A percentile compares a stretch with the other conserved stretches of the same genome.
Conservation (phyloP, 169 alveolate species). For the Eimeria tenella region DNA sequence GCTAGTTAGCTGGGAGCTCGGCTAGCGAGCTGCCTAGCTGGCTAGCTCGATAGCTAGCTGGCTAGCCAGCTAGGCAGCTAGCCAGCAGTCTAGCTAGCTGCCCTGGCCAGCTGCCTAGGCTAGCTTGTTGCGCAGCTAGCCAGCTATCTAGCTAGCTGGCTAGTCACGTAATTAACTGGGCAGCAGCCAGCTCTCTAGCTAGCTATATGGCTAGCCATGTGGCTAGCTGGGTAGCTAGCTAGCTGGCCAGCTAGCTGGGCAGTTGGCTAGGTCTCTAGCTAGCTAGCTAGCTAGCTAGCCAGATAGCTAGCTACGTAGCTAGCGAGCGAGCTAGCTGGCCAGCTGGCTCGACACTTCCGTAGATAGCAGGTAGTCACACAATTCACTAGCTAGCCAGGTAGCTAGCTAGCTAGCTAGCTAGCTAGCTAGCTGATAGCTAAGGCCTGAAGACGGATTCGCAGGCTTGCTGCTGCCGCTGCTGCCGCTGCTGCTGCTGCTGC, state of each 20-base stretch:
- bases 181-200: background rate
- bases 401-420: no score
- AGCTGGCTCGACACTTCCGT: no score
- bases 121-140: background rate
- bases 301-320: background rate
- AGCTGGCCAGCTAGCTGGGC: background rate
- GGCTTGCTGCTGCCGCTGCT: background rate
- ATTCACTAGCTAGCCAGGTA: no score
- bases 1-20: no score
- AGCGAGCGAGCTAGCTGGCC: no score
- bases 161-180: background rate
- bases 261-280: background rate
- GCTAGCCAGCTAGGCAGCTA: no score
- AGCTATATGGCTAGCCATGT: background rate
- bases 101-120: no score
- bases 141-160: background rate
- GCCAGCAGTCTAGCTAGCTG: no score
- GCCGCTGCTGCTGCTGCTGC: background rate
- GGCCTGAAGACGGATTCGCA: no score
- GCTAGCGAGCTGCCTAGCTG: background rate
- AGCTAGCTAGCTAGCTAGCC: background rate
- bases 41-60: no score
- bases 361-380: no score
- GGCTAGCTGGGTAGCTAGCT: background rate
- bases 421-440: no score